Base-by-base conservation (phyloP, 1,139 yeast genomes). In the Wickerhamomyces sp. region DNA sequence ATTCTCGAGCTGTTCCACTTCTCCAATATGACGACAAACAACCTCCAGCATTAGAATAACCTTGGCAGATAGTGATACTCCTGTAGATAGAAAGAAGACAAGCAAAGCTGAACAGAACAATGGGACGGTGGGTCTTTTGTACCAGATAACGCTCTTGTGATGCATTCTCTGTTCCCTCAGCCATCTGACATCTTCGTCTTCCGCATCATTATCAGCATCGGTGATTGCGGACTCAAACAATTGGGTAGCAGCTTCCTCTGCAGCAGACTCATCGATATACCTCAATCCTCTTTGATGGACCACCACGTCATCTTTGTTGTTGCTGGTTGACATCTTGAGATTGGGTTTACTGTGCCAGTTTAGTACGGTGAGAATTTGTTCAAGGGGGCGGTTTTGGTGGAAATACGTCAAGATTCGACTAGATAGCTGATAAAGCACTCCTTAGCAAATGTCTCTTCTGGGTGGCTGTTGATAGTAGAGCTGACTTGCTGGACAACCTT, bases 61-160 rank as follows among this genome's bases (percentile, higher is more conserved):
- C 33, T 54, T 48, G 2, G 71, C 65, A 5, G 67, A 58, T 9
- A 62, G 15, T 6, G 58, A 42, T 3, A 53, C 39, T 26, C 49
- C 50, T 33, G 44, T 44, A 4, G 56, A 44, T 13, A 50, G 27
- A 43, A 56, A 55, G 40, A 36, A 50, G 9, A 65, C 23, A 14
- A 59, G 45, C 11, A 63, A 34, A 1, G 60, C 49, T 14, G 55
- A 26, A 35, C 68, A 59, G 1, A 66, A 33, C 1, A 61, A 38
- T 1, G 49, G 35, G 1, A 63, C 50, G 8, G 67, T 60, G 1
- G 72, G 72, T 36, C 61, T 62, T 3, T 53, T 49, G 30, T 56
- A 52, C 63, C 68, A 62, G 3, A 39, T 18, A 8, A 51, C 14
- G 1, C 47, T 33, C 11, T 45, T 40, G 40, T 56, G 60, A 1